Base-by-base conservation (phyloP, 108 stramenopile species). In the Skeletonema tropicum region DNA sequence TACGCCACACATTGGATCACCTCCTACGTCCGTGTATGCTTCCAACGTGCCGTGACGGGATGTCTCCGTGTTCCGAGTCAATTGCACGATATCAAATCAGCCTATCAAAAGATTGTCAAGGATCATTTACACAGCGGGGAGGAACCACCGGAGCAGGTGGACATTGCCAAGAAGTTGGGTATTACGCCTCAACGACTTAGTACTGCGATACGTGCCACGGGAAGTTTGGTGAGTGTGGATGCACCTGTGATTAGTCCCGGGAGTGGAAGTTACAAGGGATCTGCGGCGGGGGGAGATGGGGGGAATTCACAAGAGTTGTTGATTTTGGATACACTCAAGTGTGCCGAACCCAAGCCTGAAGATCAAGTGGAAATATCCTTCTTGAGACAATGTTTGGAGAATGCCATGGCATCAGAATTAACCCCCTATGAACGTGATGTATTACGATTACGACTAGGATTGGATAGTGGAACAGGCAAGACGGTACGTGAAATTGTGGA, bases 1-100 rank as follows among this genome's bases (percentile, higher is more conserved):
- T 96, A 96, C 70, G 90, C 96, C 6, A 94, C 96, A 1, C 83
- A 85, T 64, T 96, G 93, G 92, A 80, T 96, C 35, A 90, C 88
- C 8, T 86, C 82, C 59, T 89, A 86, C 31, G 82, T 94, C 0
- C 84, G 93, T 12, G 55, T 76, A 1, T 87, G 87, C 63, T 90
- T 90, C 66, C 83, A 91, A 52, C 33, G 64, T 10, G 86, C 88
- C 4, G 76, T 85, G 3, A 90, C 86, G 0, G 86, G 86, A 13
- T 80, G 89, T 63, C 65, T 94, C 57, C 76, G 81, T 29, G 83
- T 92, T 0, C 93, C 93, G 0, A 57, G 68, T 25, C 78, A 80
- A 66, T 77, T 85, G 60, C 87, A 91, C 64, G 76, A 85, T 46
- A 86, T 85, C 41, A 86, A 83, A 59, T 70, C 61, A 35, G 80